Percentiles rank a stretch among this genome's conserved stretches.
Evolutionary conservation across 2,329 filamentous ascomycete genomes (phyloP).

Genomic region (Graphiopsis chlorocephala): DNA sequence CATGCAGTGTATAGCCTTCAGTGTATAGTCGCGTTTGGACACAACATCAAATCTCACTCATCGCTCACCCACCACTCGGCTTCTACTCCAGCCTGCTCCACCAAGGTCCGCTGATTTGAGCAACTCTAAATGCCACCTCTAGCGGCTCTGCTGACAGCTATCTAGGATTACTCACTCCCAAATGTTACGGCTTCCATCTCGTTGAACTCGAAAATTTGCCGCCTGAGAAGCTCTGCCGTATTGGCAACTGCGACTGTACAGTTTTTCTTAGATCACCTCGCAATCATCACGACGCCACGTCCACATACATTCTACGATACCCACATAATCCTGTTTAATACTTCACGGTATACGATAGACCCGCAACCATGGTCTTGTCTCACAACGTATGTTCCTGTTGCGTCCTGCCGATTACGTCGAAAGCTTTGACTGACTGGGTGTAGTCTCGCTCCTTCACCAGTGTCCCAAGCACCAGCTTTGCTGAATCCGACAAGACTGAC

Average conservation of each 20-base stretch:
- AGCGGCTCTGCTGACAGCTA: constrained; percentile 6
- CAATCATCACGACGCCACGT: constrained; percentile 23
- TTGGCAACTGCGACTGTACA: constrained; percentile 10
- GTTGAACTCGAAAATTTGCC: background rate
- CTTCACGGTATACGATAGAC: constrained; percentile 27
- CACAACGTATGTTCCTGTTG: constrained; percentile 18
- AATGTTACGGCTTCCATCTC: background rate
- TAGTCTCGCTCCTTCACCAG: constrained; percentile 29
- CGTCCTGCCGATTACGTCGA: background rate
- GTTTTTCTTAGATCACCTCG: constrained; percentile 10
- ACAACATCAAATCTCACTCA: background rate
- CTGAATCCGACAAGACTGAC: constrained; percentile 5
- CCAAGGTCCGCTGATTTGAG: constrained; percentile 7
- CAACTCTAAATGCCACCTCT: constrained; percentile 5
- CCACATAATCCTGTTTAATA: constrained; percentile 31
- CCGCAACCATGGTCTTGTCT: constrained; percentile 23
- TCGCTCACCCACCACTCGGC: background rate
- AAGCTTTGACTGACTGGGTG: background rate
- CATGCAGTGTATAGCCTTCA: constrained; percentile 12
- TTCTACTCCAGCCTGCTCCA: constrained; percentile 7
- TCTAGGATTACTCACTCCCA: background rate
- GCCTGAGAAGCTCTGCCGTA: background rate
- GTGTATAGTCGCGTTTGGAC: constrained; percentile 10
- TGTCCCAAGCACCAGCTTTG: background rate
- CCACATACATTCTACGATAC: constrained; percentile 25